Base-by-base conservation (phyloP, 345 rosid species). In the Eucalyptus sp. region DNA sequence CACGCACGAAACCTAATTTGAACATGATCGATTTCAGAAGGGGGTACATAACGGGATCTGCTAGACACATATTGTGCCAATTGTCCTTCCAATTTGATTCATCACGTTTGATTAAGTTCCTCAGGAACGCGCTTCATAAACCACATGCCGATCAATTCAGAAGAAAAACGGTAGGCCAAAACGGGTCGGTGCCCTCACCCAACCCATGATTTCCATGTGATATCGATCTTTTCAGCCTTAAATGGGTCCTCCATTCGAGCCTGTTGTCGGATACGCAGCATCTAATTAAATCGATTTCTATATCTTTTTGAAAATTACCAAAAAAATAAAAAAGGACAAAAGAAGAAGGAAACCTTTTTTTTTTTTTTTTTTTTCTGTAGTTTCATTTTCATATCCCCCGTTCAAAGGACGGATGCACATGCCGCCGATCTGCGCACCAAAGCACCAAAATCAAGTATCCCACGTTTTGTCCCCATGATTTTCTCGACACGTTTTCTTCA, bases 11-110 rank as follows among this genome's bases (percentile, higher is more conserved):
- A 64, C 18, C 76, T 7, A 64, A 64, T 64, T 64, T 64, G 41
- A 15, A 41, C 1, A 4, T 3, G 4, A 8, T 41, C 2, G 8
- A 41, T 76, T 41, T 20, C 3, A 7, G 5, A 76, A 76, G 1
- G 8, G 8, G 84, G 7, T 37, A 10, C 8, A 76, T 76, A 0
- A 20, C 44, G 7, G 84, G 48, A 41, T 41, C 48, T 25, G 24
- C 29, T 6, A 11, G 4, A 41, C 43, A 15, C 84, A 76, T 20
- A 11, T 20, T 41, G 13, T 41, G 84, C 15, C 27, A 41, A 76
- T 76, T 22, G 48, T 76, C 48, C 29, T 76, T 76, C 13, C 46
- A 24, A 20, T 10, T 76, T 76, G 83, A 76, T 20, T 12, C 27
- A 10, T 76, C 83, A 41, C 0, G 48, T 37, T 37, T 76, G 83